A percentile compares a stretch with the other conserved stretches of the same genome.
phyloP scores from a whole-genome alignment of 495 filamentous ascomycete species.

The Chaetomium fimeti region DNA sequence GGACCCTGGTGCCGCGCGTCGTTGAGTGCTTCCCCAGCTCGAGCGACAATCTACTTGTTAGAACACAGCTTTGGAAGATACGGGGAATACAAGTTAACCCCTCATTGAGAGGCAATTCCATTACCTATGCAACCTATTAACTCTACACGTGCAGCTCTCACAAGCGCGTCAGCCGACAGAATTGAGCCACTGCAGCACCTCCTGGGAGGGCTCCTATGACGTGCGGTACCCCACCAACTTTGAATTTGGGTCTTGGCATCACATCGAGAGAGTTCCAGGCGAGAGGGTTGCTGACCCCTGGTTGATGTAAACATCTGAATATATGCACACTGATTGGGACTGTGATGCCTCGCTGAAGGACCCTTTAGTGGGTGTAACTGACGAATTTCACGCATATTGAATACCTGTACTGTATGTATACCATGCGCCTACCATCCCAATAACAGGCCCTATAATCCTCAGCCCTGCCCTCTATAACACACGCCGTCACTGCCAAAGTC shows the following conservation, averaged over 20 bases:
- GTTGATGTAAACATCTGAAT: too few relatives aligned
- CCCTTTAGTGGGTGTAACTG: too few relatives aligned
- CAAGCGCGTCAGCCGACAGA: constrained; percentile 9
- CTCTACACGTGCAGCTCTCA: background rate
- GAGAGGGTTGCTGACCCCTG: too few relatives aligned
- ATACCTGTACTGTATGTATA: too few relatives aligned
- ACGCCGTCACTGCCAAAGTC: background rate
- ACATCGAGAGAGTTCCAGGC: background rate
- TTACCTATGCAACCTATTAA: background rate
- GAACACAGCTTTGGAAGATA: background rate
- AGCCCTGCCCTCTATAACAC: background rate
- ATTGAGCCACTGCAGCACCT: background rate
- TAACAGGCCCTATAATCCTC: background rate
- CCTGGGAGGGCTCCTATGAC: constrained; percentile 1
- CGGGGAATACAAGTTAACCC: background rate
- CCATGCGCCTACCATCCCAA: background rate
- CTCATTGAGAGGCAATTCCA: background rate
- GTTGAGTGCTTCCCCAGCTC: background rate
- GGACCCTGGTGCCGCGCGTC: background rate
- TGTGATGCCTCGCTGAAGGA: too few relatives aligned
- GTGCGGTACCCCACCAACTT: background rate
- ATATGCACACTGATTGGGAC: too few relatives aligned
- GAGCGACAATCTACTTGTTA: too few relatives aligned
- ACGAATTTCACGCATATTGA: too few relatives aligned
- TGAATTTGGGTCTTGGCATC: background rate